phyloP scores from a whole-genome alignment of 202 grass and related monocot species.

The Hordeum pubiflorum region DNA sequence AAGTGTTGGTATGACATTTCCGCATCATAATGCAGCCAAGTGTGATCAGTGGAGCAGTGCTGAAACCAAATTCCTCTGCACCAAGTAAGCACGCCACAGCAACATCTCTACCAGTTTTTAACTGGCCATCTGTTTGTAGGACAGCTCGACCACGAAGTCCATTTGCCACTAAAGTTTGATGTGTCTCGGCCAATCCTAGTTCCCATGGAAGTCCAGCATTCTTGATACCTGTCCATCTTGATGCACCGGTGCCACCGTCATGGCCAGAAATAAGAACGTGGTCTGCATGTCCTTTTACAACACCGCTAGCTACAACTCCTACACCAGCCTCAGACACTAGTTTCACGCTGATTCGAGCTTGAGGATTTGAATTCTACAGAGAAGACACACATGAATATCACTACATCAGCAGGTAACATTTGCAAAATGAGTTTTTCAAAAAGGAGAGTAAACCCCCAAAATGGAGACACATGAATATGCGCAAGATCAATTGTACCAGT shows the following conservation, averaged over 20 bases:
- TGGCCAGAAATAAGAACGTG: slow-evolving; percentile 98
- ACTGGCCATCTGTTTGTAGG: slow-evolving; percentile 92
- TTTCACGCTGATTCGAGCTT: slow-evolving; percentile 84
- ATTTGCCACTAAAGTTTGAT: slow-evolving; percentile 95
- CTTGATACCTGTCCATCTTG: slow-evolving; percentile 98
- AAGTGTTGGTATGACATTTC: slow-evolving; percentile 94
- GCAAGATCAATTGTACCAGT: slow-evolving; percentile 7
- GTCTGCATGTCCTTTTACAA: slow-evolving; percentile 95
- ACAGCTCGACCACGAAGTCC: slow-evolving; percentile 87
- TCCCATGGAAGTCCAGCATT: slow-evolving; percentile 99
- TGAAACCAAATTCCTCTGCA: slow-evolving; percentile 98
- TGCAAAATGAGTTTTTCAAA: neutral
- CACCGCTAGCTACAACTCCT: slow-evolving; percentile 89
- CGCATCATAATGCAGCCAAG: slow-evolving; percentile 99
- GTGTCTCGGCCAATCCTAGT: slow-evolving; percentile 94
- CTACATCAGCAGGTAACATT: slow-evolving; percentile 17
- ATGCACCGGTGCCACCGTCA: slow-evolving; percentile 93
- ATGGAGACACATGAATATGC: neutral
- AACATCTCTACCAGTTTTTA: slow-evolving; percentile 98
- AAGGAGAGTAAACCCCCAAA: no score
- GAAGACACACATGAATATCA: slow-evolving; percentile 26
- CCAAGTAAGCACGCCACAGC: slow-evolving; percentile 90
- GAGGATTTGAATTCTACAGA: slow-evolving; percentile 84
- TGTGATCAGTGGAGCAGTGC: slow-evolving; percentile 93
- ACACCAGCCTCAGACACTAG: slow-evolving; percentile 94